These are phyloP conservation scores for Trichophyton benhamiae DNA, from an alignment of 2,329 filamentous ascomycete species.

Conservation along the genomic window DNA sequence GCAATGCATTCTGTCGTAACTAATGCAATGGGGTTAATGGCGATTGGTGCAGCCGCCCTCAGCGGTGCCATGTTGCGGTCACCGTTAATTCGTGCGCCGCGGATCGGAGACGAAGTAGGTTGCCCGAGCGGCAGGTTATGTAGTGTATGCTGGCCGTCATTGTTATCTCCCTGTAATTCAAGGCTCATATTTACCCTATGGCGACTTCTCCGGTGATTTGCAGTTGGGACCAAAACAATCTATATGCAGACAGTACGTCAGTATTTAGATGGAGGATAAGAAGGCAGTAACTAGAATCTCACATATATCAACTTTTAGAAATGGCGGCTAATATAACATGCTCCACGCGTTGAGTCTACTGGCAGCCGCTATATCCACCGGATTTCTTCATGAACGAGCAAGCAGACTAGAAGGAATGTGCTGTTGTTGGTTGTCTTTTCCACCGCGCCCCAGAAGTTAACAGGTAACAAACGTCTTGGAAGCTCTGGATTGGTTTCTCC, in stretches of 20 bases:
- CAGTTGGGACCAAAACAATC: background rate
- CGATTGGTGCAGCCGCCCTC: conserved; percentile 38
- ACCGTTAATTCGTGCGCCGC: background rate
- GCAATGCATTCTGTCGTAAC: conserved; percentile 98
- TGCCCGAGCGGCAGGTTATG: background rate
- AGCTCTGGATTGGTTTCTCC: background rate
- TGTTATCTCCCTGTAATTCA: conserved; percentile 6
- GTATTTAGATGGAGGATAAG: background rate
- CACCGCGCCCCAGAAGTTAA: background rate
- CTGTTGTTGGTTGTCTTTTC: background rate
- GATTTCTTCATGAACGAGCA: background rate
- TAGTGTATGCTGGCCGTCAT: conserved; percentile 3
- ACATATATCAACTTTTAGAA: background rate
- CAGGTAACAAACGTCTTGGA: background rate
- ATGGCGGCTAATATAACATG: background rate
- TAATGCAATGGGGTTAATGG: conserved; percentile 79
- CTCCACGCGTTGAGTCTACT: background rate
- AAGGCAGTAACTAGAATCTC: background rate
- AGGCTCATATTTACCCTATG: conserved; percentile 10
- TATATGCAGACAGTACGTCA: background rate
- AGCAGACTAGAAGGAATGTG: background rate
- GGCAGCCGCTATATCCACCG: background rate
- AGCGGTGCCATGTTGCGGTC: background rate
- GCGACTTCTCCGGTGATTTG: background rate
- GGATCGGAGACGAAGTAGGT: background rate